Evolutionary conservation across 2,329 filamentous ascomycete species (phyloP), one percentile per base, ranked within the genome.

Genomic region (Claviceps capensis): DNA sequence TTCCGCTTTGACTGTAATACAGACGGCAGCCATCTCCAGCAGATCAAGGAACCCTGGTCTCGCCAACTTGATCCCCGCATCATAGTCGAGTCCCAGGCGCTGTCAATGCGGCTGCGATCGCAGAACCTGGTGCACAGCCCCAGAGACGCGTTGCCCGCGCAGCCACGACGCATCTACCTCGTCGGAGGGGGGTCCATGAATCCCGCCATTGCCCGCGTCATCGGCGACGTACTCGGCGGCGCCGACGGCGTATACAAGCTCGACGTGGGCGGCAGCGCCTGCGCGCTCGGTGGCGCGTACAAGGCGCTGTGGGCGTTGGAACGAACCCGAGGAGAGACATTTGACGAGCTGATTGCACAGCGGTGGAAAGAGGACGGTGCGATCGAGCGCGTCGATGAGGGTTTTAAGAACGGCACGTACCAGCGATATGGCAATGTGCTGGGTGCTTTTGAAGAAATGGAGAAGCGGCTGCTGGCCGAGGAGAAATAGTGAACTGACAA

Each of bases 271-370:
- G 89, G 90, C 26, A 96, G 95, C 69, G 91, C 93, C 2, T 98
- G 93, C 69, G 93, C 91, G 11, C 71, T 97, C 14, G 93, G 93
- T 14, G 88, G 88, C 6, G 91, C 91, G 26, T 96, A 97, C 70
- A 97, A 97, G 71, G 91, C 93, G 14, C 83, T 95, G 0, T 98
- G 93, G 93, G 89, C 86, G 1, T 74, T 88, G 52, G 88, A 93
- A 72, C 73, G 86, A 47, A 67, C 68, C 23, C 65, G 70, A 2
- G 75, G 73, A 17, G 83, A 95, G 76, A 87, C 78, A 4, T 97
- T 97, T 69, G 93, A 97, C 64, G 84, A 91, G 55, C 74, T 95
- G 57, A 84, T 98, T 55, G 88, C 85, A 7, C 73, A 73, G 63
- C 75, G 93, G 56, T 98, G 93, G 93, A 81, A 79, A 55, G 91